These are phyloP conservation scores for Globisporangium camurandrum DNA, from an alignment of 352 stramenopile genomes.

Conservation along the genomic window DNA sequence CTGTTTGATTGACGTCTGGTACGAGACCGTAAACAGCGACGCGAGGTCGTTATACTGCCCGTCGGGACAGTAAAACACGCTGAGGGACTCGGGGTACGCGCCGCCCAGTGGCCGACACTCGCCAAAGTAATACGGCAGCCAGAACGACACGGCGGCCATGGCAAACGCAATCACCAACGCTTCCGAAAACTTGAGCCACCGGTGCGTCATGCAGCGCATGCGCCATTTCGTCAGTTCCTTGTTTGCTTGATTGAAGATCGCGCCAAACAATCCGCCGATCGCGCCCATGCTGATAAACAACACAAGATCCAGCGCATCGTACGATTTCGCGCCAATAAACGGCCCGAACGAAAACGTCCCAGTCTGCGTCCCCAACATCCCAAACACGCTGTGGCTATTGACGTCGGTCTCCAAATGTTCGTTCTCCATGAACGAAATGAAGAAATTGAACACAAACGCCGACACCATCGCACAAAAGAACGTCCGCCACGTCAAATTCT, in stretches of 20 bases:
- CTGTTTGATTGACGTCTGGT: slow-evolving; percentile 93
- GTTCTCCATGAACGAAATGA: slow-evolving; percentile 73
- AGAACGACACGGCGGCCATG: slow-evolving; percentile 67
- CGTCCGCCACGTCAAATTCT: slow-evolving; percentile 96
- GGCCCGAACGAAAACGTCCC: slow-evolving; percentile 85
- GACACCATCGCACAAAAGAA: slow-evolving; percentile 96
- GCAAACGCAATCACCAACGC: slow-evolving; percentile 52
- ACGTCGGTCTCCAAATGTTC: slow-evolving; percentile 23
- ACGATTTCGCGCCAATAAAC: slow-evolving; percentile 84
- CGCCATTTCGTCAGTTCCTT: slow-evolving; percentile 86
- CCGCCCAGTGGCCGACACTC: slow-evolving; percentile 40
- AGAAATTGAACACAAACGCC: slow-evolving; percentile 82
- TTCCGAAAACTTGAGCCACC: slow-evolving; percentile 57
- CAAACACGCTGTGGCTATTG: slow-evolving; percentile 29
- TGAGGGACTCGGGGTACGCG: slow-evolving; percentile 73
- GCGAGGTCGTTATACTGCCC: slow-evolving; percentile 97
- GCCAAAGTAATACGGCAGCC: slow-evolving; percentile 75
- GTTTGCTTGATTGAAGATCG: slow-evolving; percentile 95
- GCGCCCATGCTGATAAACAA: slow-evolving; percentile 96
- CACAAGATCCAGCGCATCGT: slow-evolving; percentile 92
- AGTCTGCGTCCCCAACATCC: slow-evolving; percentile 67
- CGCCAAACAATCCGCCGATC: slow-evolving; percentile 94
- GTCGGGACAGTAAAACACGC: slow-evolving; percentile 92
- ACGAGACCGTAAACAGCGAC: slow-evolving; percentile 93
- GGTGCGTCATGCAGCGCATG: slow-evolving; percentile 50